phyloP scores from a whole-genome alignment of 768 basidiomycete genomes.

The Leccinum uliginosum region DNA sequence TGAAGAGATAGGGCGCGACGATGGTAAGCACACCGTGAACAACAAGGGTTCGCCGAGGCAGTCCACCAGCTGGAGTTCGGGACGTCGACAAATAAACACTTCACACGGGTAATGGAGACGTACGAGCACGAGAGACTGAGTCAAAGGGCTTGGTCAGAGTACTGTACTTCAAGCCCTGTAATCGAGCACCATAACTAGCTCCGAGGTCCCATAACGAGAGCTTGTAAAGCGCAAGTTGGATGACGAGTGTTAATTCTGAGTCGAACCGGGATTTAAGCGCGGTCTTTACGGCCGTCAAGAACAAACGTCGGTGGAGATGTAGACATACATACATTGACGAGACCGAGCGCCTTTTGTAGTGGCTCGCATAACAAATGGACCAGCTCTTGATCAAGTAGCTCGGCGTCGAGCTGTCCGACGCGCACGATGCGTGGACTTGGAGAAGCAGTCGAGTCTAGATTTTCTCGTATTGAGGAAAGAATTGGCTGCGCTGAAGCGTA shows the following conservation, averaged over 20 bases:
- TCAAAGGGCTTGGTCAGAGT: conserved; percentile 11
- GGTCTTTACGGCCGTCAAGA: conserved; percentile 38
- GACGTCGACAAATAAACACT: neutral
- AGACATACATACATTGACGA: conserved; percentile 56
- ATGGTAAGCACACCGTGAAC: conserved; percentile 72
- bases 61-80: conserved; percentile 49
- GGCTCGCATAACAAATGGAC: conserved; percentile 78
- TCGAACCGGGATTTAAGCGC: conserved; percentile 60
- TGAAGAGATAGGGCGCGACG: conserved; percentile 73
- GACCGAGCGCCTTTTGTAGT: conserved; percentile 63
- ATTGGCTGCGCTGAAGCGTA: conserved; percentile 60
- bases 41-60: conserved; percentile 57
- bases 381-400: conserved; percentile 86
- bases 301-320: neutral
- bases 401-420: conserved; percentile 89
- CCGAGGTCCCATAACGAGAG: conserved; percentile 79
- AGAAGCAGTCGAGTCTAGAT: conserved; percentile 30
- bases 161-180: conserved; percentile 72
- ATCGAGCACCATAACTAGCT: conserved; percentile 76
- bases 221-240: conserved; percentile 73
- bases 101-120: conserved; percentile 4
- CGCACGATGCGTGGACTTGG: conserved; percentile 54
- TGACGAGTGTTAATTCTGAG: conserved; percentile 67
- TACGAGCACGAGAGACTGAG: conserved; percentile 19
- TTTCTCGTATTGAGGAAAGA: conserved; percentile 44